Evolutionary conservation across 2,329 filamentous ascomycete species (phyloP).

Genomic region (Alternaria metachromatica): DNA sequence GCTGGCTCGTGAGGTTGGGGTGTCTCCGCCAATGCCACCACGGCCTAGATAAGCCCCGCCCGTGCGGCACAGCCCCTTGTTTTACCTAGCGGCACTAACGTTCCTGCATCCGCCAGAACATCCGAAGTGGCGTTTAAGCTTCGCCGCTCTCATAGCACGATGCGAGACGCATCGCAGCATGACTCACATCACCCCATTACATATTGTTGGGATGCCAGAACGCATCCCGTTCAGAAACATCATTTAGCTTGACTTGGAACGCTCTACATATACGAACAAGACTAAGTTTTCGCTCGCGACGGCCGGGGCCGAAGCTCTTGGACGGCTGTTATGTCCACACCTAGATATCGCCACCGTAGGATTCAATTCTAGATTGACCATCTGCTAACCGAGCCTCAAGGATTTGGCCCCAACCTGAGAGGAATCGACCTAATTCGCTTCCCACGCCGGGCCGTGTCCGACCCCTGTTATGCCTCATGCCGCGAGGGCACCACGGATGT

Average conservation of each 20-base stretch:
- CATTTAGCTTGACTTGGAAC: not conserved
- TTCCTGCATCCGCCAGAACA: not conserved
- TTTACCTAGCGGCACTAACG: not conserved
- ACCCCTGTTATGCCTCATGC: not conserved
- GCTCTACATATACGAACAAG: not conserved
- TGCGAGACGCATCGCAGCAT: not conserved
- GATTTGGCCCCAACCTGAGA: not conserved
- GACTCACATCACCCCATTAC: not conserved
- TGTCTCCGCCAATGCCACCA: not conserved
- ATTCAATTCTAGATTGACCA: not conserved
- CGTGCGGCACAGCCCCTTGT: not conserved
- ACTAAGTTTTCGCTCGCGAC: not conserved
- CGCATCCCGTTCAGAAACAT: not conserved
- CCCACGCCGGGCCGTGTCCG: not conserved
- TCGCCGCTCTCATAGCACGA: not conserved
- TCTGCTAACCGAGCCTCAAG: not conserved
- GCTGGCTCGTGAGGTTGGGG: not conserved
- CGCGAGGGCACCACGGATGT: not conserved
- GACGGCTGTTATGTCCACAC: not conserved
- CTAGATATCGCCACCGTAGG: not conserved
- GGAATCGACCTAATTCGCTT: not conserved
- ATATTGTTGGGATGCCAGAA: not conserved
- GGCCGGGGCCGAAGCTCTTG: not conserved
- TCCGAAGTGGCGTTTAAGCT: not conserved
- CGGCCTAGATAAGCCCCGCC: not conserved